Conservation (phyloP, 768 basidiomycete genomes). For the Holtermanniella nyarrowii region DNA sequence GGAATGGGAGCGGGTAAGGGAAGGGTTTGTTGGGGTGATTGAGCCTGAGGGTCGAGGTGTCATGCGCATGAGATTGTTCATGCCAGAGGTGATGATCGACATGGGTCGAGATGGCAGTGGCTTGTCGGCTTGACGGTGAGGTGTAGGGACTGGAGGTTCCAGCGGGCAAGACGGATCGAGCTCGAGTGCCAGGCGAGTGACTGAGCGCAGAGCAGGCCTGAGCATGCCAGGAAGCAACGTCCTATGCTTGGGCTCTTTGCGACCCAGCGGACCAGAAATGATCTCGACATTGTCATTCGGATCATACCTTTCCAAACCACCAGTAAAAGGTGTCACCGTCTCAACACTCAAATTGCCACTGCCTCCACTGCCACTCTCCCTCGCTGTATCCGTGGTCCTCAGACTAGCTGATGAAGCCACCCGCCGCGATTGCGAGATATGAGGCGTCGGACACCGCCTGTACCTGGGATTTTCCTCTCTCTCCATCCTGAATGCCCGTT, state of each 20-base stretch:
- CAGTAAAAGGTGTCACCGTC: not conserved
- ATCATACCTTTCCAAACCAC: no score
- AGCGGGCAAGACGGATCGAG: not conserved
- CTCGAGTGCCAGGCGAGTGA: not conserved
- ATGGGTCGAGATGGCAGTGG: conserved; percentile 13
- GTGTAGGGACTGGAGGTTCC: no score
- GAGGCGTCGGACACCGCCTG: not conserved
- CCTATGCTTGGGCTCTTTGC: conserved; percentile 29
- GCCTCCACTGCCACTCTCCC: not conserved
- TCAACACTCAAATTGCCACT: not conserved
- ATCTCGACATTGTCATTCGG: not conserved
- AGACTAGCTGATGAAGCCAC: not conserved
- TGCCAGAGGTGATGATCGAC: not conserved
- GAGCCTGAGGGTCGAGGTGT: not conserved
- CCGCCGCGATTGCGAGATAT: not conserved
- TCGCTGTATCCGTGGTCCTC: not conserved
- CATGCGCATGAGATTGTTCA: not conserved
- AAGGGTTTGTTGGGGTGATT: not conserved
- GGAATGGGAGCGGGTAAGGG: not conserved
- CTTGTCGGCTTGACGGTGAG: conserved; percentile 6
- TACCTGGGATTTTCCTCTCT: not conserved
- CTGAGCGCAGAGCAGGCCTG: conserved; percentile 20
- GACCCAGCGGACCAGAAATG: conserved; percentile 6
- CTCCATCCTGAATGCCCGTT: not conserved
- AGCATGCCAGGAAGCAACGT: conserved; percentile 20